These are phyloP conservation scores for Solanum chiquidenum DNA, from an alignment of 257 asterid genomes.

Conservation along the genomic window DNA sequence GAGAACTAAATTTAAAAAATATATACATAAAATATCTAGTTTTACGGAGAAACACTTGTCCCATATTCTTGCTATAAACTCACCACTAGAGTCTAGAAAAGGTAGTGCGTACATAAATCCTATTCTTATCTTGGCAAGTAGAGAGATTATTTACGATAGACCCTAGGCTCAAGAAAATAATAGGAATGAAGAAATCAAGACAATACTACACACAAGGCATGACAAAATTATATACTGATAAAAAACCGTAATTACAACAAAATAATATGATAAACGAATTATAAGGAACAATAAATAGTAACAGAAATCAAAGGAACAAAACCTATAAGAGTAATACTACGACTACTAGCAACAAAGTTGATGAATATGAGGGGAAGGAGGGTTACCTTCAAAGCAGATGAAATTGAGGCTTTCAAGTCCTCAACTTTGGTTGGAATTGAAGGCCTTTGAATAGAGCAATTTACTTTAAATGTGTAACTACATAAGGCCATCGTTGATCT, in stretches of 20 bases:
- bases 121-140: no score
- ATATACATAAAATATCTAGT: no score
- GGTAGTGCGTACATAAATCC: no score
- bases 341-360: neutral
- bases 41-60: no score
- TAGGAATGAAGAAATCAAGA: no score
- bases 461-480: conserved; percentile 2
- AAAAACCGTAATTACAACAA: no score
- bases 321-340: neutral
- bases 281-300: neutral
- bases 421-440: conserved; percentile 3
- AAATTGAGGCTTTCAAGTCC: conserved; percentile 1
- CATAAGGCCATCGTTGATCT: neutral
- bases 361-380: neutral
- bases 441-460: conserved; percentile 5
- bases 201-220: neutral
- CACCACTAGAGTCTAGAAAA: no score
- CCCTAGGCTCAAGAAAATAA: no score
- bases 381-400: conserved; percentile 12
- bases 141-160: no score
- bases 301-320: neutral
- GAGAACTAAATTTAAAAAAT: no score
- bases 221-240: neutral
- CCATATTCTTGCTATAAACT: no score
- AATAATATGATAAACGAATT: no score